Evolutionary conservation across 139 green algal species (phyloP).

Genomic region (Pseudopediastrum boryanum): DNA sequence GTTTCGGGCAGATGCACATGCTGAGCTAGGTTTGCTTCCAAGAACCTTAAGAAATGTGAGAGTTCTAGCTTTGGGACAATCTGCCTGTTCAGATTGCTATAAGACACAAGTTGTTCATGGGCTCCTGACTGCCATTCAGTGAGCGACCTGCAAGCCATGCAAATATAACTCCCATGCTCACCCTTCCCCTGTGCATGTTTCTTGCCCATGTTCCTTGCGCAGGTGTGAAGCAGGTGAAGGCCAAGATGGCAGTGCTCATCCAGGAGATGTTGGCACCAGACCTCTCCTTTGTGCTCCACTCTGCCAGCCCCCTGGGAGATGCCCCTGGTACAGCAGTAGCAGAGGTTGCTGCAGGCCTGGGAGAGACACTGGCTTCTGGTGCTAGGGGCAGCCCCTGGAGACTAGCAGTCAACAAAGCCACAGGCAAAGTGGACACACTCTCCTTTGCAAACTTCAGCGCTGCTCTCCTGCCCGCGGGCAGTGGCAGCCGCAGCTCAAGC

Average conservation of each 20-base stretch:
- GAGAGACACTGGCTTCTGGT: slow-evolving; percentile 93
- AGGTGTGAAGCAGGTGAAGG: slow-evolving; percentile 72
- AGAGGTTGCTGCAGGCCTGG: slow-evolving; percentile 88
- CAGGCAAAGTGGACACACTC: slow-evolving; percentile 63
- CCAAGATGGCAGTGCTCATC: slow-evolving; percentile 91
- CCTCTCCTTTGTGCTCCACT: slow-evolving; percentile 91
- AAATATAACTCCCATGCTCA: too few species aligned
- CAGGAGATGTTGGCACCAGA: slow-evolving; percentile 81
- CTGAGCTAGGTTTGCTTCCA: too few species aligned
- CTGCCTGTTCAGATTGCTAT: too few species aligned
- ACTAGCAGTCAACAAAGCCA: slow-evolving; percentile 75
- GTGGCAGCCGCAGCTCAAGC: neutral
- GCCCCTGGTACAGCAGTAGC: slow-evolving; percentile 65
- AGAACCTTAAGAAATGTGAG: too few species aligned
- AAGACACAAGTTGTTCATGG: too few species aligned
- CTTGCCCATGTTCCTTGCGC: slow-evolving; percentile 31
- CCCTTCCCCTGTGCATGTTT: too few species aligned
- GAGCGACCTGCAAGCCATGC: too few species aligned
- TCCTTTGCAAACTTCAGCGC: slow-evolving; percentile 94
- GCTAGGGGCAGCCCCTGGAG: slow-evolving; percentile 90
- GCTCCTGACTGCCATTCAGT: too few species aligned
- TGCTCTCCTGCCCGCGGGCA: slow-evolving; percentile 56
- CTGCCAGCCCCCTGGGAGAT: slow-evolving; percentile 66
- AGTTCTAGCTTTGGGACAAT: too few species aligned
- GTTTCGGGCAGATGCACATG: too few species aligned